Evolutionary conservation across 192 early-diverging fungal genomes (phyloP).

Genomic region (Mortierella alpina): DNA sequence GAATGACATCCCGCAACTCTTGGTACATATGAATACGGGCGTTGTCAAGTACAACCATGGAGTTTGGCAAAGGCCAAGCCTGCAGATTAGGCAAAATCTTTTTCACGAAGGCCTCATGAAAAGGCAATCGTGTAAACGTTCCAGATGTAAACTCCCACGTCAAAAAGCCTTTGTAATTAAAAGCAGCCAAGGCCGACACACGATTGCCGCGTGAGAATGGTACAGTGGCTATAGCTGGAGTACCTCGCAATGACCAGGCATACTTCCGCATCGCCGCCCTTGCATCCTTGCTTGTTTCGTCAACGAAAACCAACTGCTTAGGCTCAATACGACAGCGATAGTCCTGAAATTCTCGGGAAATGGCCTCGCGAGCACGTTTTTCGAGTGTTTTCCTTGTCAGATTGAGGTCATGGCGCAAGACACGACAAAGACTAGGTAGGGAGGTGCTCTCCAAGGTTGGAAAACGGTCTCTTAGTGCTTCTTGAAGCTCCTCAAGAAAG

Average conservation of each 20-base stretch:
- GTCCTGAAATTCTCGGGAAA: not conserved
- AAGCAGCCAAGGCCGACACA: not conserved
- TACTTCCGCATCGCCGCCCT: not conserved
- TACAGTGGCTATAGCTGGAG: not conserved
- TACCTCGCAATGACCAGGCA: not conserved
- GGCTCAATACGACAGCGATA: too few relatives aligned
- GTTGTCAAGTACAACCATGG: conserved; percentile 16
- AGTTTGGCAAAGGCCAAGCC: conserved; percentile 5
- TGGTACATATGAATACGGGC: conserved; percentile 11
- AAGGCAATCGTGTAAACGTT: not conserved
- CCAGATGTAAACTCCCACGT: not conserved
- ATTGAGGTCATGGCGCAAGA: conserved; percentile 1
- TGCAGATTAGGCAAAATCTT: conserved; percentile 6
- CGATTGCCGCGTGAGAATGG: not conserved
- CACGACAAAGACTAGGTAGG: conserved; percentile 6
- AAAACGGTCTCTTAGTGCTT: not conserved
- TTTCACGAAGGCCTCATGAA: not conserved
- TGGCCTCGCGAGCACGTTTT: conserved; percentile 13
- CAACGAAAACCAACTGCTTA: not conserved
- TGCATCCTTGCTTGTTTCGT: conserved; percentile 2
- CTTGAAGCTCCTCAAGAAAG: conserved; percentile 15
- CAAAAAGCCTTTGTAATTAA: not conserved
- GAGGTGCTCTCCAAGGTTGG: not conserved
- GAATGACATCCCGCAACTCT: not conserved
- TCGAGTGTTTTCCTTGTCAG: conserved; percentile 3